A percentile compares a stretch with the other conserved stretches of the same genome.
Conservation (phyloP, 78 protist species). For the Polysphondylium violaceum region DNA sequence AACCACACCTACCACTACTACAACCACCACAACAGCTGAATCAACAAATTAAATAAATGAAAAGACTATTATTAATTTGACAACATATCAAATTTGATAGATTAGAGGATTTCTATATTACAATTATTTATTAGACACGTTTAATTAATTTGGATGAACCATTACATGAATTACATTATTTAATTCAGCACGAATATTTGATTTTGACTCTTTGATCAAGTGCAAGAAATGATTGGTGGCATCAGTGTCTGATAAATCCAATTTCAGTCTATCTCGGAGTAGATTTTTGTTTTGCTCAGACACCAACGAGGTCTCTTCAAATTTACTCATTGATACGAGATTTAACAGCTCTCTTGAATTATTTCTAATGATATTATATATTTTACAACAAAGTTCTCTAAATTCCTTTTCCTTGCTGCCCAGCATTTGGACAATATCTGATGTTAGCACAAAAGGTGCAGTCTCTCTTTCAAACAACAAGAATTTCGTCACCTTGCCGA, state of each 20-base stretch:
- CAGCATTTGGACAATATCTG: slow-evolving; percentile 50
- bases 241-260: slow-evolving; percentile 29
- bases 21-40: neutral
- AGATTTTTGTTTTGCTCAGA: neutral
- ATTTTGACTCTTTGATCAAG: slow-evolving; percentile 29
- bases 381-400: slow-evolving; percentile 34
- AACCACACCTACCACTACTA: neutral
- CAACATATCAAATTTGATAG: too few relatives aligned
- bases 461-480: slow-evolving; percentile 70
- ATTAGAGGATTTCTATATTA: too few relatives aligned
- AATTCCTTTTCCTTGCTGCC: slow-evolving; percentile 47
- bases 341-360: slow-evolving; percentile 42
- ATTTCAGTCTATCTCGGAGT: slow-evolving; percentile 34
- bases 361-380: slow-evolving; percentile 43
- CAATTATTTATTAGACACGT: too few relatives aligned
- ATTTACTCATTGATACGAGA: slow-evolving; percentile 40
- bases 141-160: slow-evolving; percentile 52
- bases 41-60: neutral
- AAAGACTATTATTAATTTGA: too few relatives aligned
- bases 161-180: slow-evolving; percentile 51
- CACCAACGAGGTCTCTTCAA: neutral
- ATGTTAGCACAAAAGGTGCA: slow-evolving; percentile 59
- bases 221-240: slow-evolving; percentile 26
- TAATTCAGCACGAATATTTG: slow-evolving; percentile 47
- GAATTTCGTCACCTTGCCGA: slow-evolving; percentile 67